A percentile compares a stretch with the other conserved stretches of the same genome.
These are phyloP conservation scores for Cairneyella variabilis DNA, from an alignment of 495 filamentous ascomycete genomes.

Conservation along the genomic window DNA sequence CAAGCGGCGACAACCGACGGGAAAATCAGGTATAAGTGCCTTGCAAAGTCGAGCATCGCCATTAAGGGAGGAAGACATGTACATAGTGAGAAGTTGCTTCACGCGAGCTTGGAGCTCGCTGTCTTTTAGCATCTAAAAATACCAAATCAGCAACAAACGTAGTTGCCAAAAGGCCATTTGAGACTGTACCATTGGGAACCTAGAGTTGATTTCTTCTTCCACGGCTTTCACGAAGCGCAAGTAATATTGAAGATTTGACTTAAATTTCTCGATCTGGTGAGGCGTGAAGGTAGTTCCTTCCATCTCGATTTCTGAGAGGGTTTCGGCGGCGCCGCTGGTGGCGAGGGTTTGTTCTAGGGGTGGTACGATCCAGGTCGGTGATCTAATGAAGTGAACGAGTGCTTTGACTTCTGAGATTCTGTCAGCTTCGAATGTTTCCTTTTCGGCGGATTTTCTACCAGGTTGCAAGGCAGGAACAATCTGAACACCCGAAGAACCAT, in stretches of 20 bases:
- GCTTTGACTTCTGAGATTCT: slow-evolving; percentile 45
- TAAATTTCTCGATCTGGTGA: slow-evolving; percentile 43
- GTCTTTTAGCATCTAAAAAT: slow-evolving; percentile 31
- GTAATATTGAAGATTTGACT: slow-evolving; percentile 36
- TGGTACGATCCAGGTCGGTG: slow-evolving; percentile 62
- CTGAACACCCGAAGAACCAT: slow-evolving; percentile 49
- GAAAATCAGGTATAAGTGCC: slow-evolving; percentile 44
- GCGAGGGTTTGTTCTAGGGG: slow-evolving; percentile 40
- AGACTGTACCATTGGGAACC: slow-evolving; percentile 30
- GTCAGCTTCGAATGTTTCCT: slow-evolving; percentile 31
- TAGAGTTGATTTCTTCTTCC: slow-evolving; percentile 46
- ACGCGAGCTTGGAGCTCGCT: slow-evolving; percentile 28
- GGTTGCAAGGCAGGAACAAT: slow-evolving; percentile 58
- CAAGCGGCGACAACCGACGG: slow-evolving; percentile 61
- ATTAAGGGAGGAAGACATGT: slow-evolving; percentile 28
- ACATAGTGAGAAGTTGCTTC: slow-evolving; percentile 22
- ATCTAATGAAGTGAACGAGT: slow-evolving; percentile 60
- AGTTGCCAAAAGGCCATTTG: too few relatives aligned
- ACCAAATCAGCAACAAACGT: neutral
- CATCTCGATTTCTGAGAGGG: slow-evolving; percentile 28
- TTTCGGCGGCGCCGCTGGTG: slow-evolving; percentile 24
- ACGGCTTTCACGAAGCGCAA: slow-evolving; percentile 36
- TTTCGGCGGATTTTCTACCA: slow-evolving; percentile 34
- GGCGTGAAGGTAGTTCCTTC: slow-evolving; percentile 34
- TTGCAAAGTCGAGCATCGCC: slow-evolving; percentile 27